Conservation (phyloP, 108 stramenopile species). For the Fistulifera pelliculosa region DNA sequence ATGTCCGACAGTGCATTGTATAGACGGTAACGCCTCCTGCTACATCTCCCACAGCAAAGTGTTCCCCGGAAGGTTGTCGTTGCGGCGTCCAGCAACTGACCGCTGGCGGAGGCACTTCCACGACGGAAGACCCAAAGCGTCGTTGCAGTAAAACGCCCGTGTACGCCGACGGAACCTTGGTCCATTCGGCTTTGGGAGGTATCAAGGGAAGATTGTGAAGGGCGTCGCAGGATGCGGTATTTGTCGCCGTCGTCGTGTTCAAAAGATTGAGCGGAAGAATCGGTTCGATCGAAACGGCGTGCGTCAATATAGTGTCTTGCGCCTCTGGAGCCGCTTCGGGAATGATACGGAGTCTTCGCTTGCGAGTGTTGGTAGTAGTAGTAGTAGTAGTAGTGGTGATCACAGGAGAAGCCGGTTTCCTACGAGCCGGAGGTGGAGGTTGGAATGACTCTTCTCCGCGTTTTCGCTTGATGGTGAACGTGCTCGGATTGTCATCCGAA, state of each 20-base stretch:
- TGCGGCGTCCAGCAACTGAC: neutral
- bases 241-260: neutral
- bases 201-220: neutral
- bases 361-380: neutral
- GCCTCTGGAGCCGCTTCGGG: neutral
- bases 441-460: neutral
- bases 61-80: neutral
- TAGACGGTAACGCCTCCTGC: neutral
- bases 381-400: constrained; percentile 1
- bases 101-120: constrained; percentile 1
- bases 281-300: constrained; percentile 7
- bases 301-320: neutral
- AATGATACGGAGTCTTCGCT: neutral
- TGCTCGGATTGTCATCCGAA: constrained; percentile 45
- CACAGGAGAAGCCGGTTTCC: neutral
- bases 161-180: neutral
- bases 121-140: neutral
- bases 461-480: constrained; percentile 32
- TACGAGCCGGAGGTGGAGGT: neutral
- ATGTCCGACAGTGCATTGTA: too few species aligned
- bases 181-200: neutral
- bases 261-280: constrained; percentile 3
- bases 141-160: neutral
- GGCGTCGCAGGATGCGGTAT: neutral
- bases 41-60: constrained; percentile 8